Base-by-base conservation (phyloP, 768 basidiomycete species). In the Leccinum ochraceum region DNA sequence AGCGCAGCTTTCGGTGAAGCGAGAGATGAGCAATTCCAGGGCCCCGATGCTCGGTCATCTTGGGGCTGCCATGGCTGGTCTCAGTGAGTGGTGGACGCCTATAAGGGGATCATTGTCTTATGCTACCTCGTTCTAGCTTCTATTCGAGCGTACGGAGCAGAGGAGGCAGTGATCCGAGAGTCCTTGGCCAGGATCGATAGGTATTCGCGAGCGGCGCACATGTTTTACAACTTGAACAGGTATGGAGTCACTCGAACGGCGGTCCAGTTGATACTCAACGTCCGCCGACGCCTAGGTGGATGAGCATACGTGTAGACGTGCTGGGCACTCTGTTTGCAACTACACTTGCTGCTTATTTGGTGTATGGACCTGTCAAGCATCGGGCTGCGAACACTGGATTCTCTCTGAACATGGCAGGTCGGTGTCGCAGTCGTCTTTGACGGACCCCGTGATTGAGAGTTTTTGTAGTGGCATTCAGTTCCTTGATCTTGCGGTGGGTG, bases 251-350 rank as follows among this genome's bases (percentile, higher is more conserved):
- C 13, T 54, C 44, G 24, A 54, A 20, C 6, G 20, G n/a, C n/a
- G n/a, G 14, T n/a, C 17, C 17, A 4, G 24, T 53, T 3, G 7
- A 54, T 14, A 6, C 34, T 57, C 24, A 57, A 3, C 1, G 1
- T 20, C 26, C 3, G 1, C 9, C 9, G 9, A 36, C 46, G 32
- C 49, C 20, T 54, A 78, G 81, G 55, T 84, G 83, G 83, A 69
- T 83, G 48, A 75, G 73, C 56, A 71, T 80, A 49, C 77, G 81
- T 60, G 78, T 92, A 42, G 90, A 93, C 68, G 63, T 71, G 14
- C 65, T 84, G 36, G 52, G 57, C 16, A 9, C 36, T n/a, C 26
- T 58, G 8, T 39, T 58, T 5, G 13, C 24, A 20, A 32, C 57
- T 4, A 4, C 51, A 4, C 58, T 61, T 9, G 44, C 58, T 6